Base-by-base conservation (phyloP, 805 yeast genomes). In the Candida suzukii region DNA sequence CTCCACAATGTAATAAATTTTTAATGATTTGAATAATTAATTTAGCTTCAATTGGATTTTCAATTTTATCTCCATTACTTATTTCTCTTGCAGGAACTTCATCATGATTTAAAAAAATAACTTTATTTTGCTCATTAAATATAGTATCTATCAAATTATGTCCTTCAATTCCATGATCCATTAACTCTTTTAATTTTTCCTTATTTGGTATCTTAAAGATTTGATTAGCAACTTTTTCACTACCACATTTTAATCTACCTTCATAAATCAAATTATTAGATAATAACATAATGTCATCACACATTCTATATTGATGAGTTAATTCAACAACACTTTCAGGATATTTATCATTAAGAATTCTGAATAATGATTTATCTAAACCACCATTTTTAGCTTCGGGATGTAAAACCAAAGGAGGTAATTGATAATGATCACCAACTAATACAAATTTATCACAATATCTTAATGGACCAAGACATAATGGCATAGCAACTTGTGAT, bases 371-470 rank as follows among this genome's bases (percentile, higher is more conserved):
- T 30, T 71, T 71, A 29, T 84, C 84, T 10, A 93, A 63, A 0
- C 88, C 90, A 0, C 73, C 78, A 12, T 51, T 50, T 41, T 70
- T 70, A 0, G 97, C 96, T 17, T 71, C 73, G 0, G 80, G 73
- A 50, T 78, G 78, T 21, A 74, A 70, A 1, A 93, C 88, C 39
- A 93, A 66, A 1, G 99, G 99, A 3, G 97, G 95, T 21, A 93
- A 67, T 59, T 93, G 99, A 48, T 74, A 78, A 58, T 93, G 98
- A 57, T 93, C 99, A 10, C 99, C 99, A n/a, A 93, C 97, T 45
- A 93, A 70, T 1, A 93, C 73, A 57, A 91, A 93, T 58, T 75
- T 84, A 35, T 83, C 81, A 27, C 88, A 81, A 48, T 74, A 76
- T 26, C 88, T 61, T 37, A 93, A 59, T 0, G 99, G 98, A 0